phyloP scores from a whole-genome alignment of 2,329 filamentous ascomycete genomes.

The Beauveria bassiana region DNA sequence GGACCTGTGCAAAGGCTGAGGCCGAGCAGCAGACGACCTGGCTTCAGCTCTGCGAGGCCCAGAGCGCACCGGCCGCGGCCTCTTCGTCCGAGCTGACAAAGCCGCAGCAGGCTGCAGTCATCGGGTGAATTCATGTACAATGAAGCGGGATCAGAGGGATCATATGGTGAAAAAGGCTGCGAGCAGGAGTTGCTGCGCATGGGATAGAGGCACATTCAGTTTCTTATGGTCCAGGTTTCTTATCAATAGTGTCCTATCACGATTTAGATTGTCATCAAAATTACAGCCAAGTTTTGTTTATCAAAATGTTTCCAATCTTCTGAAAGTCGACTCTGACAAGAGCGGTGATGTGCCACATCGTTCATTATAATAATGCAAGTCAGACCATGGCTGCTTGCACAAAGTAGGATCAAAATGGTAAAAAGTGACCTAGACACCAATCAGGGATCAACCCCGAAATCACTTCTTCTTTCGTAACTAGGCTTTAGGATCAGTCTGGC shows the following conservation, averaged over 20 bases:
- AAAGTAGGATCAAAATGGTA: too few species aligned
- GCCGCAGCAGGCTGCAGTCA: background rate
- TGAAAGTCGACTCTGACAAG: too few species aligned
- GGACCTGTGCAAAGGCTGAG: background rate
- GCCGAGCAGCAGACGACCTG: background rate
- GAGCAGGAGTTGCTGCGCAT: background rate
- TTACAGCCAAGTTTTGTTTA: too few species aligned
- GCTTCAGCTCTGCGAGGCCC: conserved; percentile 1
- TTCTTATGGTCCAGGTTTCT: background rate
- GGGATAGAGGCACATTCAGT: background rate
- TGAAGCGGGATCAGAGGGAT: too few species aligned
- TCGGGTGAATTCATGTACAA: background rate
- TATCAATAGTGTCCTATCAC: too few species aligned
- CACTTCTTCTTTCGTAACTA: background rate
- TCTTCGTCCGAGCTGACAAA: background rate
- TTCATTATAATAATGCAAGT: too few species aligned
- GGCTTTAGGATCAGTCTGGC: background rate
- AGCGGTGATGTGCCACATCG: too few species aligned
- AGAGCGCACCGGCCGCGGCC: background rate
- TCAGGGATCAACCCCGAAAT: background rate
- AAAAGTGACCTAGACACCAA: too few species aligned
- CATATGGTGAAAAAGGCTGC: too few species aligned
- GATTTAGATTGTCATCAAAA: too few species aligned
- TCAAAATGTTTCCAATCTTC: too few species aligned
- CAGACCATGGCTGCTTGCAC: too few species aligned